Conservation (phyloP, 345 rosid genomes). For the Boechera stricta region DNA sequence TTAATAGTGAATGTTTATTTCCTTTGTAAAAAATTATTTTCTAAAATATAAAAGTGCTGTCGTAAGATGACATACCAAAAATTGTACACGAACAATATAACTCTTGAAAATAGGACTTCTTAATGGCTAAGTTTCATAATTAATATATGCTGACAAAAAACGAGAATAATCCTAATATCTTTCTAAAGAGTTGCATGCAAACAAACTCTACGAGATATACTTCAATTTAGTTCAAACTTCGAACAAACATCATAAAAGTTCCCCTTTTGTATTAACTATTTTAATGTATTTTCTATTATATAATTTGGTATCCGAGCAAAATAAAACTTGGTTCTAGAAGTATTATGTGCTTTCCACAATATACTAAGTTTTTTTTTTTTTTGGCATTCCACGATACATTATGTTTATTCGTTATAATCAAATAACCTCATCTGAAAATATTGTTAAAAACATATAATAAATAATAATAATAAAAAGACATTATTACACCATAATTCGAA, state of each 20-base stretch:
- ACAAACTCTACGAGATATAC: constrained; percentile 30
- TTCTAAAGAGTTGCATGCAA: neutral
- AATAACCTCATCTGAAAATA: neutral
- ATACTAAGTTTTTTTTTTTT: neutral
- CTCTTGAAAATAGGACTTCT: neutral
- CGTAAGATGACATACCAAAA: neutral
- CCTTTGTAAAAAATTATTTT: too few relatives aligned
- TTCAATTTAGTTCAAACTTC: neutral
- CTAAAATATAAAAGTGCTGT: neutral
- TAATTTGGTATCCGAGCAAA: neutral
- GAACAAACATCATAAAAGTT: neutral
- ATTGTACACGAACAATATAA: neutral
- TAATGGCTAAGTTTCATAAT: constrained; percentile 20
- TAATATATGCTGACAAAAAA: constrained; percentile 16
- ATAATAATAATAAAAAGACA: neutral
- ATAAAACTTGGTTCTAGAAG: neutral
- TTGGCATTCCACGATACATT: neutral
- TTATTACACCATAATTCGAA: neutral
- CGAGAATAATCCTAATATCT: constrained; percentile 7
- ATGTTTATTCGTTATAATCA: neutral
- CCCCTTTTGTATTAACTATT: neutral
- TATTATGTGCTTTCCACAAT: neutral
- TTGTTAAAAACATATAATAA: neutral
- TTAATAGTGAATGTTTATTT: too few relatives aligned
- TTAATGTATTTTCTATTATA: neutral